Base-by-base conservation (phyloP, 768 basidiomycete species). In the Lactifluus piperatus region DNA sequence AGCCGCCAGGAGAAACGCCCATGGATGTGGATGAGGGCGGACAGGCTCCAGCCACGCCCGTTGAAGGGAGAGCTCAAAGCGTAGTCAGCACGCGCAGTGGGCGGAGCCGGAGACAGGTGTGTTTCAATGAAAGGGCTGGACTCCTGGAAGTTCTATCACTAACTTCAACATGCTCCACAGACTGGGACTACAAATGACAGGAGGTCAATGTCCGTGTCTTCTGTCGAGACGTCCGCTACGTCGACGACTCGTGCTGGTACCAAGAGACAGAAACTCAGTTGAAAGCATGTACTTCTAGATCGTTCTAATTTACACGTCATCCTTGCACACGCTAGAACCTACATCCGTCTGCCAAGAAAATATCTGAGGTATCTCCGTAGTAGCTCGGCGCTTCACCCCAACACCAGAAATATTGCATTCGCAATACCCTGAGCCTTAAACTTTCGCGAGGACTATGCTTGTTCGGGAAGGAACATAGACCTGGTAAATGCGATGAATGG, bases 131-230 rank as follows among this genome's bases (percentile, higher is more conserved):
- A n/a, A n/a, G 26, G 39, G 59, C 49, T 20, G 36, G 39, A 22
- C 11, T 1, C 5, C 29, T 18, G 5, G 32, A 22, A 49, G 51
- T 47, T 11, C 16, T 29, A 36, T 34, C 51, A 36, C 64, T 45
- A 62, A 58, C 18, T 9, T 51, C 27, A 46, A 68, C 22, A 22
- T 37, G 9, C 32, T 61, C 51, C 32, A 48, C 27, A 62, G 61
- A 62, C 61, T 30, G 61, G 61, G 50, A 58, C 54, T 26, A 29
- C 60, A 16, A 67, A 65, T 57, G 75, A 53, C 16, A 80, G 83
- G 44, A 79, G 87, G 30, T 88, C 87, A 3, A 72, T 86, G 74
- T 90, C 88, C 1, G 77, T 82, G 44, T 88, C 88, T 14, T 91
- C 87, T 3, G 82, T 86, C 20, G 88, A 89, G 64, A 87, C 87